These are phyloP conservation scores for Venturia effusa DNA, from an alignment of 2,329 filamentous ascomycete genomes.

Conservation along the genomic window DNA sequence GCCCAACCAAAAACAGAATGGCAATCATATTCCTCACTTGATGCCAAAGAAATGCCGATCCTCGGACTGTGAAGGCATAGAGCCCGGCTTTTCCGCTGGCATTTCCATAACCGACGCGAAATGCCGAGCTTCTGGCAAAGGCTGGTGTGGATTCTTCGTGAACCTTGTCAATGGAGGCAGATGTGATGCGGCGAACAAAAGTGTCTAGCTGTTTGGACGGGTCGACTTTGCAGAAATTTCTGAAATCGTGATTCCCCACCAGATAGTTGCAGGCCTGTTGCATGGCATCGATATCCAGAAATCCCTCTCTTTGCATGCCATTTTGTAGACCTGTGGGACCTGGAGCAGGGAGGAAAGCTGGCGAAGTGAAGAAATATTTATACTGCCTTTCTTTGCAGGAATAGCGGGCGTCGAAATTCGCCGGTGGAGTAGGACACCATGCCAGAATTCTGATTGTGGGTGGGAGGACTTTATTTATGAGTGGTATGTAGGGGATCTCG, in stretches of 20 bases:
- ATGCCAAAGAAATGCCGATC: conserved; percentile 94
- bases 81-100: conserved; percentile 43
- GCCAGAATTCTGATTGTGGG: conserved; percentile 83
- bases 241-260: conserved; percentile 81
- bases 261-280: conserved; percentile 66
- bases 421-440: conserved; percentile 77
- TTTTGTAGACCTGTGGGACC: conserved; percentile 37
- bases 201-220: conserved; percentile 78
- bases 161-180: conserved; percentile 56
- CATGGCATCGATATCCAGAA: conserved; percentile 85
- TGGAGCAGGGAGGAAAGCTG: conserved; percentile 64
- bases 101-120: not conserved
- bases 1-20: conserved; percentile 83
- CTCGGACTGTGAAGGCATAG: conserved; percentile 80
- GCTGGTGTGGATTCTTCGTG: not conserved
- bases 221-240: conserved; percentile 95
- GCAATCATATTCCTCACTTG: conserved; percentile 94
- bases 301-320: conserved; percentile 45
- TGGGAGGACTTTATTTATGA: conserved; percentile 81
- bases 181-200: conserved; percentile 69
- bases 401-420: conserved; percentile 81
- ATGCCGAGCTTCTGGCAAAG: not conserved
- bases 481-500: conserved; percentile 72
- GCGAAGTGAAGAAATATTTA: conserved; percentile 96
- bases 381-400: conserved; percentile 86